Evolutionary conservation across 352 stramenopile genomes (phyloP).

Genomic region (Phytopythium sindhum): DNA sequence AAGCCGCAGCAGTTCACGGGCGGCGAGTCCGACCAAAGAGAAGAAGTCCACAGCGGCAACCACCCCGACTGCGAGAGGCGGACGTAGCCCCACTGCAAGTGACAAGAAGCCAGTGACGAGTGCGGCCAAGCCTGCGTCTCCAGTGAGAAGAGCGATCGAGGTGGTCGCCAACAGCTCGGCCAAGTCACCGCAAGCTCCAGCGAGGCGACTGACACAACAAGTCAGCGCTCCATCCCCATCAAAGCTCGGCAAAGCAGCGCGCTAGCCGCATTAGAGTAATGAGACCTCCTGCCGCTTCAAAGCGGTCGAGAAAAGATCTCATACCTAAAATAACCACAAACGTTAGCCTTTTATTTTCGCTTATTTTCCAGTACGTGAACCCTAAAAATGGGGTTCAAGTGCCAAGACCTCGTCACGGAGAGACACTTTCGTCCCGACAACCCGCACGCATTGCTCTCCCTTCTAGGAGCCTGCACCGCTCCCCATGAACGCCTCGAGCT

Average conservation of each 20-base stretch:
- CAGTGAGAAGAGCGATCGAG: slow-evolving; percentile 6
- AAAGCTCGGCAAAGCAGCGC: neutral
- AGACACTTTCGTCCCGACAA: neutral
- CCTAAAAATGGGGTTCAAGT: too few relatives aligned
- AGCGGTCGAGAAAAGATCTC: too few relatives aligned
- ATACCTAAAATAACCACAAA: too few relatives aligned
- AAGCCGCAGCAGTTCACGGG: slow-evolving; percentile 1
- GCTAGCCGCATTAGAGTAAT: neutral
- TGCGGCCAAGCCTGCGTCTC: neutral
- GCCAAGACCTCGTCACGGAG: too few relatives aligned
- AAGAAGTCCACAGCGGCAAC: neutral
- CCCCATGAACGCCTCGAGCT: neutral
- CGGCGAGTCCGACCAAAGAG: slow-evolving; percentile 15
- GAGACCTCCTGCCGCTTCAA: too few relatives aligned
- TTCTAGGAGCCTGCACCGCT: neutral
- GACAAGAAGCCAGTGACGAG: slow-evolving; percentile 14
- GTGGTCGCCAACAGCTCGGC: neutral
- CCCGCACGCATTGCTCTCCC: neutral
- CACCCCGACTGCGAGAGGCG: neutral
- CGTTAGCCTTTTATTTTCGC: too few relatives aligned
- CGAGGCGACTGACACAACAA: slow-evolving; percentile 1
- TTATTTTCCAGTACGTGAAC: too few relatives aligned
- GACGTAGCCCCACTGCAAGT: neutral
- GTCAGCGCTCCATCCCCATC: neutral
- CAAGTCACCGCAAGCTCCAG: neutral